phyloP scores from a whole-genome alignment of 192 early-diverging fungal species.

The Dimargaris verticillata region DNA sequence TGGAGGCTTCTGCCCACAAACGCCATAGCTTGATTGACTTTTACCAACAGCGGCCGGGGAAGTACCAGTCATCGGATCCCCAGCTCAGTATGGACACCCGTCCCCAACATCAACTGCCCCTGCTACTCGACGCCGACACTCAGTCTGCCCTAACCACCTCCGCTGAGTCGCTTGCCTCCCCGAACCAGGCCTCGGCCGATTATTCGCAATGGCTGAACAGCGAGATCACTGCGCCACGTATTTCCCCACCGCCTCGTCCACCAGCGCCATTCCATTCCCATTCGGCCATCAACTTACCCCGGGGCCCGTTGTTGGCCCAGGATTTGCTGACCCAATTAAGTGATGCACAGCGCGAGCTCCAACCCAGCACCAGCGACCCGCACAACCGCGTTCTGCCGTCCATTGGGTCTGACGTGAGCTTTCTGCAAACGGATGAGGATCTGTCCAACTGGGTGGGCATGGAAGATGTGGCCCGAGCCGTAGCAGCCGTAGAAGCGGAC shows the following conservation, averaged over 20 bases:
- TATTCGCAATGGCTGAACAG: not conserved
- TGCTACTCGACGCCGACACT: too few species aligned
- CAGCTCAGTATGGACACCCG: not conserved
- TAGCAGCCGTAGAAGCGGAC: not conserved
- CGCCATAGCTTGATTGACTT: not conserved
- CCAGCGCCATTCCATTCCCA: not conserved
- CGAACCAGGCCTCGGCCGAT: not conserved
- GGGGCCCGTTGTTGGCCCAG: not conserved
- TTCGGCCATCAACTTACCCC: not conserved
- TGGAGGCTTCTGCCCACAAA: not conserved
- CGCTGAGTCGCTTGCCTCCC: too few species aligned
- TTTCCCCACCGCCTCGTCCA: not conserved
- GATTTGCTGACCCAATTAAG: not conserved
- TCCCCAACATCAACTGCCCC: too few species aligned
- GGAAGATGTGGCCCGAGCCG: slow-evolving; percentile 10
- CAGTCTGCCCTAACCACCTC: too few species aligned
- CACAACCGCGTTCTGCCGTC: not conserved
- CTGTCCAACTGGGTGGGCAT: slow-evolving; percentile 1
- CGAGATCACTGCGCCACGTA: not conserved
- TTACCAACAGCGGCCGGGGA: not conserved
- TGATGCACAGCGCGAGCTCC: not conserved
- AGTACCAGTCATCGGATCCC: not conserved
- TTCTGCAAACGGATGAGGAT: not conserved
- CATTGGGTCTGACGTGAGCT: not conserved
- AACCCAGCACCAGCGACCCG: not conserved